phyloP scores from a whole-genome alignment of 768 basidiomycete species.

The Leccinum broughii region DNA sequence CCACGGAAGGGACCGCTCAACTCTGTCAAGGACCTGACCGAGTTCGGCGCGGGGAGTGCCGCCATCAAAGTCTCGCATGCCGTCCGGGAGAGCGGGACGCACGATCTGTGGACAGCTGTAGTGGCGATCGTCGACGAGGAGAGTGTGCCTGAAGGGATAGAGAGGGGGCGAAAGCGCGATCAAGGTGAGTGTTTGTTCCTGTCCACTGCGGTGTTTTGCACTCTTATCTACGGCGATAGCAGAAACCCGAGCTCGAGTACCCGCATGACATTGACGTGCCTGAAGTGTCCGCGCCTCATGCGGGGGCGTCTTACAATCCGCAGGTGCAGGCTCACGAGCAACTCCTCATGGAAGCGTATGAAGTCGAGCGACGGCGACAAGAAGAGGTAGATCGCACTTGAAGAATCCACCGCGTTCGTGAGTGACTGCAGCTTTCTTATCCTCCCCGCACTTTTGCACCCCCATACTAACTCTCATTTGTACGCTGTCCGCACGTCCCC shows the following conservation, averaged over 20 bases:
- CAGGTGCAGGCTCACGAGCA: slow-evolving; percentile 69
- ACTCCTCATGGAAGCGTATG: slow-evolving; percentile 66
- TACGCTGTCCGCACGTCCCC: too few relatives aligned
- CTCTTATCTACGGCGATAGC: not conserved
- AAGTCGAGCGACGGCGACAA: slow-evolving; percentile 60
- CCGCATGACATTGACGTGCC: slow-evolving; percentile 61
- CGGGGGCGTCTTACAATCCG: slow-evolving; percentile 90
- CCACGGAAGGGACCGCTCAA: slow-evolving; percentile 74
- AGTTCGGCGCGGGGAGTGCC: slow-evolving; percentile 66
- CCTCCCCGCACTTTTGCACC: too few relatives aligned
- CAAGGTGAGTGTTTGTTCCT: slow-evolving; percentile 32
- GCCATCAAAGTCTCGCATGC: slow-evolving; percentile 67
- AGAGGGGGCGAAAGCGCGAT: slow-evolving; percentile 41
- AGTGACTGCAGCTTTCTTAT: too few relatives aligned
- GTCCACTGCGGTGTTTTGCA: not conserved
- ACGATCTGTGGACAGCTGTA: slow-evolving; percentile 57
- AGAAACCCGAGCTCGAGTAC: slow-evolving; percentile 52
- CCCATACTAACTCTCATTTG: too few relatives aligned
- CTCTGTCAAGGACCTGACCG: slow-evolving; percentile 63
- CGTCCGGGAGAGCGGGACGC: slow-evolving; percentile 63
- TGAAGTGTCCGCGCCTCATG: slow-evolving; percentile 70
- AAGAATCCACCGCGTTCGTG: too few relatives aligned
- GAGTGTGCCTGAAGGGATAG: slow-evolving; percentile 43
- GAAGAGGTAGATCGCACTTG: slow-evolving; percentile 46
- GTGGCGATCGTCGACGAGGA: slow-evolving; percentile 29